Evolutionary conservation across 441 rosid species (phyloP), one percentile per base, ranked within the genome.

Genomic region (Erodium trifolium): DNA sequence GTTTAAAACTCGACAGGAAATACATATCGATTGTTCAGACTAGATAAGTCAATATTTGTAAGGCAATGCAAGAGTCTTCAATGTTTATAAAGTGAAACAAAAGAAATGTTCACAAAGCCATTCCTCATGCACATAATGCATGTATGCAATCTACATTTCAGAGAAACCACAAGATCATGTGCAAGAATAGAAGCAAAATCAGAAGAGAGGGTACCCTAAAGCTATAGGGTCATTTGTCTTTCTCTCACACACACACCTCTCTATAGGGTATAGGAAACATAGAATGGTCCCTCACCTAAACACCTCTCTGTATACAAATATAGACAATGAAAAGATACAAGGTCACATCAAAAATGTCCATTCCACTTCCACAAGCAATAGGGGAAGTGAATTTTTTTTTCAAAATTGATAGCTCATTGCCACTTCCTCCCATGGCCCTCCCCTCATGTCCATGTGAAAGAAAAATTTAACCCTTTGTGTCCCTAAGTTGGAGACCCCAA

Each of bases 291-390:
- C 57, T 51, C 57, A 51, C 17, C 57, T 14, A 51, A 31, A 31
- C 34, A 31, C 4, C 34, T 31, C 34, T 31, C 34, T 31, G 34
- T 31, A 13, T 13, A 13, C 57, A 51, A 13, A 14, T 51, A 51
- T 51, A 51, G 57, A 51, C 57, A 51, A 51, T 51, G 57, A 51
- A 51, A 51, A 51, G 57, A 51, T 51, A 51, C 57, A 51, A 51
- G 57, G 57, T 51, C 57, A 13, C 57, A 51, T 51, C 57, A 51
- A 51, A 51, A 51, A 51, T 51, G 57, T 51, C 57, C 57, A n/a
- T 51, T n/a, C 57, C 57, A 51, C 57, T 51, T 51, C 57, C 57
- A 51, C 57, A 51, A 51, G 57, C 57, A 51, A 41, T 1, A 4
- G 4, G 17, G 16, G 57, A 5, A 49, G 57, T 51, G 57, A 14